Evolutionary conservation across 2,329 filamentous ascomycete genomes (phyloP), one percentile per base, ranked within the genome.

Genomic region (Pezicula neosporulosa): DNA sequence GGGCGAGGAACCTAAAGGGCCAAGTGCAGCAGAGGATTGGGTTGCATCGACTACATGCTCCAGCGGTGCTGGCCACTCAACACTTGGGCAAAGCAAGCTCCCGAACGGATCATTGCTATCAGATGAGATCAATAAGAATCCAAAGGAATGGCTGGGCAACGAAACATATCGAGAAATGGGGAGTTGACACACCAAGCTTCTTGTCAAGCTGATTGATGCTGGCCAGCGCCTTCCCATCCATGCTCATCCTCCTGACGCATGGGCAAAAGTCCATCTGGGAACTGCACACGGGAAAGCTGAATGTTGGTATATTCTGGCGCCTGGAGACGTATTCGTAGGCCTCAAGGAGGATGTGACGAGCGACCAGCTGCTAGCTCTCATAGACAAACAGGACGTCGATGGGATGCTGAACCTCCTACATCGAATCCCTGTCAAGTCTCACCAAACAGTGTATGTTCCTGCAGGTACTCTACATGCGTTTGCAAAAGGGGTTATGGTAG

Each of bases 391-490:
- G 19, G 42, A 51, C n/a, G 37, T 46, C n/a, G 49, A 51, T 4
- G 28, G 30, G 6, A 19, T 51, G 30, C 28, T 51, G 18, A 16
- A 24, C 16, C 21, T 44, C 12, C 36, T 51, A 44, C 49, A 51
- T 38, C 18, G 44, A n/a, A 28, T 51, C 33, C 24, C 42, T 5
- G 49, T 51, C n/a, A 16, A 37, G 19, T 13, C 44, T 10, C 24
- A 51, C 19, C 49, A 51, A 44, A 47, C 42, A 28, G 49, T 51
- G 15, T 51, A 51, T 38, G 49, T 51, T 19, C 49, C 49, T 10
- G 39, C 49, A 3, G 44, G 43, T 10, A 24, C 38, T 10, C 36
- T 51, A 13, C 49, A 51, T 28, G 49, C 49, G 4, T 47, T 51
- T 27, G 44, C 43, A 6, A 30, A 51, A 27, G 49, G 49, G 4